Percentiles rank a stretch among this genome's conserved stretches.
These are phyloP conservation scores for Aspergillus saccharolyticus DNA, from an alignment of 495 filamentous ascomycete genomes.

Conservation along the genomic window DNA sequence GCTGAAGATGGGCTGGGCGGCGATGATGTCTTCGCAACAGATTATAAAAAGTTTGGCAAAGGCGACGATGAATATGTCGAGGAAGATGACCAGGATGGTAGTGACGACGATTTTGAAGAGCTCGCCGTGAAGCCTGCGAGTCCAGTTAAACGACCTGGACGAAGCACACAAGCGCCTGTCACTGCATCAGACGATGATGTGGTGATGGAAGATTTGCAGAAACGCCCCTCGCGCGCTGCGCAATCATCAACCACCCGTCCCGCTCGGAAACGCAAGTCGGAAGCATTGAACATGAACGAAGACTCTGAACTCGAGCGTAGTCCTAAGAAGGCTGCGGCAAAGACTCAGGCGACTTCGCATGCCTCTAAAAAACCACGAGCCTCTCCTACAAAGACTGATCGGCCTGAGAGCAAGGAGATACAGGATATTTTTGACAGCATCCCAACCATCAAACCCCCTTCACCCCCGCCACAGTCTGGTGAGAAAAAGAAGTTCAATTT, in stretches of 20 bases:
- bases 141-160: slow-evolving; percentile 23
- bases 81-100: slow-evolving; percentile 53
- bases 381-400: slow-evolving; percentile 58
- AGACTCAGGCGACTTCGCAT: slow-evolving; percentile 31
- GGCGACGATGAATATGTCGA: slow-evolving; percentile 67
- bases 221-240: slow-evolving; percentile 30
- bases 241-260: slow-evolving; percentile 29
- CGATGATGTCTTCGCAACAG: slow-evolving; percentile 69
- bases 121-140: slow-evolving; percentile 34
- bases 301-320: slow-evolving; percentile 23
- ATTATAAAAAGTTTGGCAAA: slow-evolving; percentile 54
- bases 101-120: slow-evolving; percentile 36
- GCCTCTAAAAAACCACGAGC: slow-evolving; percentile 57
- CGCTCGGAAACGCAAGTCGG: slow-evolving; percentile 54
- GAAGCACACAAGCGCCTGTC: slow-evolving; percentile 43
- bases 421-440: slow-evolving; percentile 85
- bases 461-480: slow-evolving; percentile 62
- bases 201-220: slow-evolving; percentile 43
- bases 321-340: slow-evolving; percentile 33
- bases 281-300: slow-evolving; percentile 45
- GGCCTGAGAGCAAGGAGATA: slow-evolving; percentile 58
- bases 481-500: slow-evolving; percentile 68
- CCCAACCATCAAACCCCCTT: slow-evolving; percentile 72
- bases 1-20: slow-evolving; percentile 60
- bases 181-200: slow-evolving; percentile 43